Percentiles rank a stretch among this genome's conserved stretches.
These are phyloP conservation scores for Euptelea pleiosperma DNA, from an alignment of 164 flowering plant species.

Conservation along the genomic window DNA sequence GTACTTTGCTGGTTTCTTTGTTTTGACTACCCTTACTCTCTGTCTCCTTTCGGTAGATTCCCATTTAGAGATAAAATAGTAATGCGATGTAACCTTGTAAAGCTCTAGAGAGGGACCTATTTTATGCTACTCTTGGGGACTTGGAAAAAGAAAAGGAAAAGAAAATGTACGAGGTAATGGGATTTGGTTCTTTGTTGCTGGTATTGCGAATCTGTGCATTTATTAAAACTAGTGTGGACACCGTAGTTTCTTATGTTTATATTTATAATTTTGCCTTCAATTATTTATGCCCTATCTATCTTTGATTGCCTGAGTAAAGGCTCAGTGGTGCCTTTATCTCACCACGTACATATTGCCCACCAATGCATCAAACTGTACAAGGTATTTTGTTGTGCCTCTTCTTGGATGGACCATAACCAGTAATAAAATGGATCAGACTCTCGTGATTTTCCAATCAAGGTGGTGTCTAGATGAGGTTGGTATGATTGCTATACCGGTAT, in stretches of 20 bases:
- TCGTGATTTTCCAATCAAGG: too few relatives aligned
- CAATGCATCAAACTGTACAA: too few relatives aligned
- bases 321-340: too few relatives aligned
- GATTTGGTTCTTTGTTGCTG: not conserved
- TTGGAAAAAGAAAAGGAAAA: not conserved
- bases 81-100: constrained; percentile 14
- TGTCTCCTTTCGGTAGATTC: not conserved
- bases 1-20: not conserved
- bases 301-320: too few relatives aligned
- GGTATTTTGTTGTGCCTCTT: too few relatives aligned
- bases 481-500: too few relatives aligned
- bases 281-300: too few relatives aligned
- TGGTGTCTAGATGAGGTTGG: too few relatives aligned
- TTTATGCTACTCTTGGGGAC: not conserved
- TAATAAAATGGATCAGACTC: too few relatives aligned
- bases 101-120: constrained; percentile 13
- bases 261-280: too few relatives aligned
- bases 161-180: not conserved
- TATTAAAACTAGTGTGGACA: not conserved
- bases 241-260: not conserved
- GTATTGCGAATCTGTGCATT: constrained; percentile 3
- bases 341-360: too few relatives aligned
- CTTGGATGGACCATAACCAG: too few relatives aligned
- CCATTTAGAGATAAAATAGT: constrained; percentile 1
- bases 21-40: not conserved